A percentile compares a stretch with the other conserved stretches of the same genome.
Conservation (phyloP, 129 eudicot species). For the Scalesia atractyloides region DNA sequence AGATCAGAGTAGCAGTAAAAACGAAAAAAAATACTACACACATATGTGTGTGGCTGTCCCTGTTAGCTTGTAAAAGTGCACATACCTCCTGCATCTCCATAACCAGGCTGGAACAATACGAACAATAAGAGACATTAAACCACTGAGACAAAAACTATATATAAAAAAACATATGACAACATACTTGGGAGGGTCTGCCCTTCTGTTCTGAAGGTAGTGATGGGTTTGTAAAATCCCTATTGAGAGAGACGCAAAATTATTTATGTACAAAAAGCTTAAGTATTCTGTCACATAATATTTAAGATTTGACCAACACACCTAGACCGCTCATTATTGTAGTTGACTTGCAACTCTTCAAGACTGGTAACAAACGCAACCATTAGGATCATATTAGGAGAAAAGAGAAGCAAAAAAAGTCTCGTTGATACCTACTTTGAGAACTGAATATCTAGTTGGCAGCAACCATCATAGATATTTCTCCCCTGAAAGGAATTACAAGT, state of each 20-base stretch:
- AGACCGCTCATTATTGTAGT: constrained; percentile 91
- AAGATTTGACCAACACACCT: constrained; percentile 47
- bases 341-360: constrained; percentile 98
- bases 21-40: neutral
- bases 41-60: constrained; percentile 21
- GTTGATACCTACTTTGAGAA: constrained; percentile 79
- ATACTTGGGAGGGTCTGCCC: constrained; percentile 90
- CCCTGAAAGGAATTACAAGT: constrained; percentile 53
- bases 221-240: constrained; percentile 92
- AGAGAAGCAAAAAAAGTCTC: constrained; percentile 1
- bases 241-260: constrained; percentile 13
- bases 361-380: constrained; percentile 44
- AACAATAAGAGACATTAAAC: constrained; percentile 16
- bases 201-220: constrained; percentile 89
- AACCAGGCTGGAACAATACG: constrained; percentile 65
- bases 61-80: constrained; percentile 49
- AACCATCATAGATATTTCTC: constrained; percentile 96
- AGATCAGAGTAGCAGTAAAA: neutral
- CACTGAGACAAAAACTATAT: neutral
- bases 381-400: neutral
- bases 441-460: constrained; percentile 98
- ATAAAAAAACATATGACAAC: neutral
- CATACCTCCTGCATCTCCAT: constrained; percentile 79
- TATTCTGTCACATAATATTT: neutral
- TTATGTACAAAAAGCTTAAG: constrained; percentile 3